Evolutionary conservation across 1,284 basidiomycete species (phyloP), one percentile per base, ranked within the genome.

Genomic region (Marasmius fiardii): DNA sequence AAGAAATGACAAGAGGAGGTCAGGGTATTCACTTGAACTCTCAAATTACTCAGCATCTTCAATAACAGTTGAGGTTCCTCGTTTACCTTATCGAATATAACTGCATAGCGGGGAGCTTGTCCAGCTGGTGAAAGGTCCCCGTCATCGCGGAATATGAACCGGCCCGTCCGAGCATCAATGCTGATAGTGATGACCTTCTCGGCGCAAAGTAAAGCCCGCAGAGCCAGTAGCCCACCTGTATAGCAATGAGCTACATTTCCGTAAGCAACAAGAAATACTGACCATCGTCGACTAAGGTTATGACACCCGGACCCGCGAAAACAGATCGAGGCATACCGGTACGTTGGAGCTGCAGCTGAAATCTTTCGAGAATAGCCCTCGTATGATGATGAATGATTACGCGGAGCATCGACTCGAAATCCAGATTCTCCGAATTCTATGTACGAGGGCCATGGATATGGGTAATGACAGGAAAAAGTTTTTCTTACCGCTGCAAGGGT

Each of bases 71-170:
- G 64, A 2, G 90, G 90, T 56, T 80, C 79, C 37, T 86, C 79
- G 58, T 91, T 91, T 55, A 92, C 65, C 49, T 70, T 76, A 16
- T 85, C 80, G 0, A 83, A 78, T 51, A 84, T 67, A 2, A 68
- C 61, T 6, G 76, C 71, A 64, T 89, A 88, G 26, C 79, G 78
- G 16, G 82, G 81, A 0, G 79, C 85, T 47, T 84, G 79, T n/a
- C 83, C 82, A 39, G 85, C 82, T 7, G 85, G 83, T 2, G 88
- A 84, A 24, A 92, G 78, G 63, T 90, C 88, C 7, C 88, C 88
- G 1, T 83, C 86, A 66, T 92, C 89, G 11, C 83, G 78, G 41
- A 92, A 73, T 56, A 77, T 84, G 58, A 92, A 70, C 16, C 81
- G 81, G 12, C 90, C 90, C 0, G 88, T 90, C 60, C 90, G 77